Evolutionary conservation across 495 filamentous ascomycete genomes (phyloP).

Genomic region (Jackrogersella multiformis): DNA sequence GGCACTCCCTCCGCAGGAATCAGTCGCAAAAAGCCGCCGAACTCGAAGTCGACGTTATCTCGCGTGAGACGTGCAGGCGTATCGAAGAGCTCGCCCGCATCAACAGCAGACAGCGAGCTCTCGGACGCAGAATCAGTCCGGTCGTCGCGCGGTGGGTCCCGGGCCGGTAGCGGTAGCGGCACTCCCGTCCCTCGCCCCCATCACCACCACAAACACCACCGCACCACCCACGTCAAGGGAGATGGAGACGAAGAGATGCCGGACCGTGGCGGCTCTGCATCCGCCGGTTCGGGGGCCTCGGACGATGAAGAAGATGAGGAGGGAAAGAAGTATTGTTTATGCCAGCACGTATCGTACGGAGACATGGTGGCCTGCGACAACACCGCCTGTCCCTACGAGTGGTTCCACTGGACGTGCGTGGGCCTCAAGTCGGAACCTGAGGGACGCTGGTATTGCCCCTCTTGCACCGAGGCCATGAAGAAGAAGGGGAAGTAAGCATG

Average conservation of each 20-base stretch:
- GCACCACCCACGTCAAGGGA: slow-evolving; percentile 46
- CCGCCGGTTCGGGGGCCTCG: slow-evolving; percentile 61
- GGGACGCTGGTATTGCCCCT: slow-evolving; percentile 92
- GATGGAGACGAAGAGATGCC: slow-evolving; percentile 52
- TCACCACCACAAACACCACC: slow-evolving; percentile 51
- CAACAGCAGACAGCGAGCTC: slow-evolving; percentile 68
- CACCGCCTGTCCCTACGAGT: slow-evolving; percentile 88
- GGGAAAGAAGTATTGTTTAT: slow-evolving; percentile 89
- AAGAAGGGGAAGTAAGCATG: slow-evolving; percentile 48
- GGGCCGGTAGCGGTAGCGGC: slow-evolving; percentile 59
- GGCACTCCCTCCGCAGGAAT: slow-evolving; percentile 69
- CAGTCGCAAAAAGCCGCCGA: slow-evolving; percentile 64
- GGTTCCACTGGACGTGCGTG: slow-evolving; percentile 99
- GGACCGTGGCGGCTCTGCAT: slow-evolving; percentile 52
- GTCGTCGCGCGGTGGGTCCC: slow-evolving; percentile 53
- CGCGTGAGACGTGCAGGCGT: slow-evolving; percentile 59
- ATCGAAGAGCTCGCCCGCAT: slow-evolving; percentile 68
- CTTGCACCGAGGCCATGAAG: slow-evolving; percentile 73
- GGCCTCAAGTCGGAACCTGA: slow-evolving; percentile 87
- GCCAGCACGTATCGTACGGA: slow-evolving; percentile 90
- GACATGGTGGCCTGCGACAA: slow-evolving; percentile 99
- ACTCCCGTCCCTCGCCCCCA: slow-evolving; percentile 57
- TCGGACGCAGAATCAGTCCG: slow-evolving; percentile 69
- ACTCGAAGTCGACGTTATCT: slow-evolving; percentile 64
- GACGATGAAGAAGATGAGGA: slow-evolving; percentile 90